Evolutionary conservation across 768 basidiomycete genomes (phyloP).

Genomic region (Floccularia luteovirens): DNA sequence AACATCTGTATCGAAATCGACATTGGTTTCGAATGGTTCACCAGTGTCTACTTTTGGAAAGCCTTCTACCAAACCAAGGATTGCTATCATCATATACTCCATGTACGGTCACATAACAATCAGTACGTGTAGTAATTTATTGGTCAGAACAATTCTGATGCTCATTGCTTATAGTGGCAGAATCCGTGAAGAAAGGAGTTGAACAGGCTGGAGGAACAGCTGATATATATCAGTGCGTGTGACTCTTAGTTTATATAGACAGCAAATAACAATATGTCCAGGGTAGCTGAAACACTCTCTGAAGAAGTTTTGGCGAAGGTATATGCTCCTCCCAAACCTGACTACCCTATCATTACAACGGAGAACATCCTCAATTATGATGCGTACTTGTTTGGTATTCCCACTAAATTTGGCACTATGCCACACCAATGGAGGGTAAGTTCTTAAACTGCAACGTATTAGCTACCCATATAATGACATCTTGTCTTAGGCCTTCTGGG

Average conservation of each 20-base stretch:
- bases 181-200: slow-evolving; percentile 41
- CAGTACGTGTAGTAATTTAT: slow-evolving; percentile 31
- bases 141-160: no score
- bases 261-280: slow-evolving; percentile 13
- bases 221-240: slow-evolving; percentile 46
- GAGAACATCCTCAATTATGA: slow-evolving; percentile 50
- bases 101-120: slow-evolving; percentile 70
- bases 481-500: slow-evolving; percentile 60
- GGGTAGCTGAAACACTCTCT: slow-evolving; percentile 75
- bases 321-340: slow-evolving; percentile 63
- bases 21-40: no score
- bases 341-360: slow-evolving; percentile 62
- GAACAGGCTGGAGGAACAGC: slow-evolving; percentile 39
- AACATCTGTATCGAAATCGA: no score
- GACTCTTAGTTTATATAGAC: background rate
- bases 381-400: slow-evolving; percentile 70
- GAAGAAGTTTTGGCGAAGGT: slow-evolving; percentile 59
- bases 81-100: slow-evolving; percentile 70
- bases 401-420: slow-evolving; percentile 77
- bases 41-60: no score
- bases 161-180: no score
- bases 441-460: no score
- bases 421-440: slow-evolving; percentile 72
- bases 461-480: background rate
- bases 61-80: no score